Percentiles rank a stretch among this genome's conserved stretches.
phyloP scores from a whole-genome alignment of 345 rosid species.

The Hibiscus trionum region DNA sequence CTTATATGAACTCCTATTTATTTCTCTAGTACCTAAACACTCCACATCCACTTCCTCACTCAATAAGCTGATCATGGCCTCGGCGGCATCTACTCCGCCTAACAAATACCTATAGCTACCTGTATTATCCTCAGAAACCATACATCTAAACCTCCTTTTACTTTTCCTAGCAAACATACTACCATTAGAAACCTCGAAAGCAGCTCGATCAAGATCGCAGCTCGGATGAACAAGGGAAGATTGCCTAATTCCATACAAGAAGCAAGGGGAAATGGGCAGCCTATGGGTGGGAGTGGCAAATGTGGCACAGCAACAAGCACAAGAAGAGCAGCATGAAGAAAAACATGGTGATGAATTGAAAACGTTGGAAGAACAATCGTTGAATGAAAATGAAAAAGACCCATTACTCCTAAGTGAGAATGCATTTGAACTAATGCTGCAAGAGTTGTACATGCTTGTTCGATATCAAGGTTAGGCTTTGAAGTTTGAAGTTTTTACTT shows the following conservation, averaged over 20 bases:
- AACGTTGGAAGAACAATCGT: slow-evolving; percentile 37
- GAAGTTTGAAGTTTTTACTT: slow-evolving; percentile 17
- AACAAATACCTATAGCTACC: slow-evolving; percentile 25
- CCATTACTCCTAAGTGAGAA: slow-evolving; percentile 40
- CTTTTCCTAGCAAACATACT: slow-evolving; percentile 27
- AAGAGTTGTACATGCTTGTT: slow-evolving; percentile 38
- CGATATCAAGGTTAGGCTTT: background rate
- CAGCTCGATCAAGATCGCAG: slow-evolving; percentile 27
- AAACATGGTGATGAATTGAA: slow-evolving; percentile 28
- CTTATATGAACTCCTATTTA: slow-evolving; percentile 24
- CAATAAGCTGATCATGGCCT: slow-evolving; percentile 68
- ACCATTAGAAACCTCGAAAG: slow-evolving; percentile 38
- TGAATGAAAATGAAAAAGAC: slow-evolving; percentile 38
- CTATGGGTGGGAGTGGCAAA: slow-evolving; percentile 27
- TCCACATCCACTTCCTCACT: slow-evolving; percentile 55
- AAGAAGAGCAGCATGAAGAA: slow-evolving; percentile 31
- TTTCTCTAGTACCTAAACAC: slow-evolving; percentile 21
- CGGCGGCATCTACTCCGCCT: slow-evolving; percentile 45
- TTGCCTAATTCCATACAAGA: slow-evolving; percentile 58
- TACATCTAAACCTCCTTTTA: slow-evolving; percentile 31
- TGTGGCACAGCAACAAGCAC: slow-evolving; percentile 30
- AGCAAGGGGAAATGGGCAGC: slow-evolving; percentile 34
- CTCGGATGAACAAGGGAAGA: slow-evolving; percentile 55
- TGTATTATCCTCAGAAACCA: slow-evolving; percentile 24
- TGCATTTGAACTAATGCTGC: slow-evolving; percentile 32